A percentile compares a stretch with the other conserved stretches of the same genome.
Conservation (phyloP, 805 yeast species). For the Brettanomyces sp. region DNA sequence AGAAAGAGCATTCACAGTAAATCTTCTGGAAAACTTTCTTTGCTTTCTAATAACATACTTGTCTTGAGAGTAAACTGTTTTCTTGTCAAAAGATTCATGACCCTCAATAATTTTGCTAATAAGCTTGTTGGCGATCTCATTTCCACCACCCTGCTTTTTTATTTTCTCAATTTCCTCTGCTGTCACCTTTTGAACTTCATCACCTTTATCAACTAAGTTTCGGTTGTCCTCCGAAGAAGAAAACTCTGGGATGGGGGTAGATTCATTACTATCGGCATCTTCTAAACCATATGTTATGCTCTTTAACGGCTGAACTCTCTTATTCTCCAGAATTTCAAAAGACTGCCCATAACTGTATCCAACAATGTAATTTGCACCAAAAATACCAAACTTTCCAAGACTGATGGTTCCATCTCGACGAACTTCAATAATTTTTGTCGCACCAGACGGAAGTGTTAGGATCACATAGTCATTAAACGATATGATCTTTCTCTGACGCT, state of each 20-base stretch:
- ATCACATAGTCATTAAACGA: conserved; percentile 46
- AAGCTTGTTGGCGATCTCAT: conserved; percentile 61
- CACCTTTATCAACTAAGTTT: conserved; percentile 58
- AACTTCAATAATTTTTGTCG: conserved; percentile 63
- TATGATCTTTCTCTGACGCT: conserved; percentile 25
- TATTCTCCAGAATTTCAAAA: conserved; percentile 67
- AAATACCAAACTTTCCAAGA: conserved; percentile 89
- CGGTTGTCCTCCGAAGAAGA: conserved; percentile 34
- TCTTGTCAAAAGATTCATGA: conserved; percentile 80
- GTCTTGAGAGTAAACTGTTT: conserved; percentile 83
- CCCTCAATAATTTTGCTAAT: conserved; percentile 75
- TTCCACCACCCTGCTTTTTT: conserved; percentile 60
- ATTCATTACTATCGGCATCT: conserved; percentile 10
- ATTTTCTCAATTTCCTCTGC: conserved; percentile 77
- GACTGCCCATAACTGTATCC: conserved; percentile 85
- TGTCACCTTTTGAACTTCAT: conserved; percentile 61
- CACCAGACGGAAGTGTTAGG: conserved; percentile 74
- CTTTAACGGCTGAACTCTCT: conserved; percentile 39
- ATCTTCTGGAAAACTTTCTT: conserved; percentile 79
- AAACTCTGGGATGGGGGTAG: conserved; percentile 17
- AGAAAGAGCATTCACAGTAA: conserved; percentile 71
- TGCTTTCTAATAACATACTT: conserved; percentile 88
- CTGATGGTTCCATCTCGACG: conserved; percentile 50
- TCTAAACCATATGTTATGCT: conserved; percentile 25
- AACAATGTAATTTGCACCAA: conserved; percentile 60